Evolutionary conservation across 2,329 filamentous ascomycete species (phyloP), one percentile per base, ranked within the genome.

Genomic region (Alternaria consortialis): DNA sequence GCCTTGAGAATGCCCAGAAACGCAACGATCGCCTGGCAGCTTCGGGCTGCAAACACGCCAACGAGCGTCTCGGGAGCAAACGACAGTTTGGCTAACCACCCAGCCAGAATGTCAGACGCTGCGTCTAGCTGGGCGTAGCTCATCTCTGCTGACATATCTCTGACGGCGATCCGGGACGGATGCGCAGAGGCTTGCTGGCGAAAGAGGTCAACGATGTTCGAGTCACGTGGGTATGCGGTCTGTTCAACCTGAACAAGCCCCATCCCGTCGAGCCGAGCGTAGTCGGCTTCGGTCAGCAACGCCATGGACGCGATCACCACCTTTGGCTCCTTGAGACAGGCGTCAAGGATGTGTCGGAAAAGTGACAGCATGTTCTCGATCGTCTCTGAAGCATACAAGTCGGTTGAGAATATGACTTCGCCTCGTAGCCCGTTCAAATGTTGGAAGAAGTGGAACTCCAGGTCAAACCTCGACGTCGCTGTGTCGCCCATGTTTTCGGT

Each of bases 1-100:
- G 80, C 76, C 58, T 82, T 82, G 51, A 82, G 58, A 15, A 71
- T 76, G 42, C 73, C 80, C 12, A 82, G 65, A n/a, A 81, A 76
- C 29, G 79, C 73, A 39, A 81, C 69, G 15, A 72, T 55, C 8
- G 62, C 47, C 36, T 67, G 68, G 23, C 59, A 63, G 31, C 32
- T 20, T 4, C 65, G 66, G 31, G 63, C 64, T 20, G 70, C 65
- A 44, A 71, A 60, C 20, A 65, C 64, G 27, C 64, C 51, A 3
- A 74, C 57, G 11, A 65, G 53, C 0, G 59, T 51, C 29, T 65
- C 56, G 6, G 53, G 36, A n/a, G 36, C 44, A 23, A 64, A 20
- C 23, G 42, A 48, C 27, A 39, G 37, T 25, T 31, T 46, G 2
- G 4, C 0, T 9, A 68, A 23, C 47, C 58, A 57, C 15, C 23